Base-by-base conservation (phyloP, 768 basidiomycete genomes). In the Boletus insuetus region DNA sequence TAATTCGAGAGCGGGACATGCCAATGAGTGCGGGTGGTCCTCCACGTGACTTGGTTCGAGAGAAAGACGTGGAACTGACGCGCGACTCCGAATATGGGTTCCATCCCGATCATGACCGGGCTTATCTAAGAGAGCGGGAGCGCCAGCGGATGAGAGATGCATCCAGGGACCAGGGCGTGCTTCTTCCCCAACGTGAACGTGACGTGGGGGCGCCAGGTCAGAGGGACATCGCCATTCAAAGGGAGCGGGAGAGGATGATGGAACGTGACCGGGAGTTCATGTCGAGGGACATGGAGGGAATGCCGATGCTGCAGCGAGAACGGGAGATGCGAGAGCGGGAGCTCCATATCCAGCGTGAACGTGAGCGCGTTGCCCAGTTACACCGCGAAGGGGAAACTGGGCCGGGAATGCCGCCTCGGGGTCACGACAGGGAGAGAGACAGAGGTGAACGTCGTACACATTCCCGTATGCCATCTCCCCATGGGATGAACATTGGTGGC, bases 361-460 rank as follows among this genome's bases (percentile, higher is more conserved):
- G 65, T 3, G 66, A 69, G 10, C 65, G 68, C 16, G 57, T 69
- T 19, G 51, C 53, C 29, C 53, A 38, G 12, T n/a, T 54, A 24
- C 60, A 59, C 39, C 65, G 68, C 32, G 67, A 68, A 1, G 64
- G 62, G 0, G 67, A 68, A 53, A 55, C 58, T 3, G 67, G 65
- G 44, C 62, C 60, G 0, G 65, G 67, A 3, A 58, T 67, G n/a
- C 62, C 56, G 0, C 64, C 65, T 14, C 63, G 64, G 2, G 56
- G n/a, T 39, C 58, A 58, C 38, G 68, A 70, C n/a, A 66, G 66
- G 48, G 69, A 70, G 24, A 57, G 66, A 44, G 69, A 69, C 41
- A 59, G 64, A 55, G 68, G 67, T 37, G 68, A 70, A 51, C 66
- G 69, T 20, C 68, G 64, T 24, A 47, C 59, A 37, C 60, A 61